These are phyloP conservation scores for Fusarium longipes DNA, from an alignment of 2,329 filamentous ascomycete species.

Conservation along the genomic window DNA sequence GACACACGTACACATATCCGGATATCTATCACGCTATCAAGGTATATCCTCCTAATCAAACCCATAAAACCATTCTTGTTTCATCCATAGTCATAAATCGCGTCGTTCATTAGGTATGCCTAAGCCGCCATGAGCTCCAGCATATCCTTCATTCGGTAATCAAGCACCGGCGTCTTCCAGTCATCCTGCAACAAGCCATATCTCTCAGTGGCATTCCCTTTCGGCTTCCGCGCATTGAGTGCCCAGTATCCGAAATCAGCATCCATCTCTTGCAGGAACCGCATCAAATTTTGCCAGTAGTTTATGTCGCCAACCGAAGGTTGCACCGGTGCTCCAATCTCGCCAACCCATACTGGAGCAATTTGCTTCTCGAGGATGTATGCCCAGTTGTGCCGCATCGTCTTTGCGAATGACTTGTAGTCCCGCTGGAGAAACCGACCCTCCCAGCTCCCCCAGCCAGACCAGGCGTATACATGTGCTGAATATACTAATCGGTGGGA, in stretches of 20 bases:
- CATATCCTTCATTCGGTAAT: conserved; percentile 73
- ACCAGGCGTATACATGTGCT: conserved; percentile 76
- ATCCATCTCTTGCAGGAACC: conserved; percentile 66
- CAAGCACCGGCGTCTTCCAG: conserved; percentile 71
- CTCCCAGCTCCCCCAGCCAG: conserved; percentile 72
- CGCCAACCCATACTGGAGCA: conserved; percentile 74
- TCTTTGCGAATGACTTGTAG: conserved; percentile 70
- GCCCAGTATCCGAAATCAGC: conserved; percentile 79
- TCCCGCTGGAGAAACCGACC: conserved; percentile 70
- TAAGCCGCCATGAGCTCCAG: conserved; percentile 60
- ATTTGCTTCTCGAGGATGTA: conserved; percentile 64
- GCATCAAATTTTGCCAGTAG: conserved; percentile 74
- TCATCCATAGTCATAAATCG: conserved; percentile 13
- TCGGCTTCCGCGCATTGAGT: conserved; percentile 73
- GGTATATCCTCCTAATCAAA: conserved; percentile 31
- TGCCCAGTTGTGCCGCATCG: conserved; percentile 74
- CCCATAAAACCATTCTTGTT: conserved; percentile 6
- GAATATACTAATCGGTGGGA: conserved; percentile 72
- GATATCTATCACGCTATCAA: conserved; percentile 11
- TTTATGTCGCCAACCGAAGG: conserved; percentile 68
- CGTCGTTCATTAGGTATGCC: neutral
- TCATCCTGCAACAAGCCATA: conserved; percentile 72
- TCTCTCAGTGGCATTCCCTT: conserved; percentile 65
- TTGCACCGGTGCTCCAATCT: conserved; percentile 68
- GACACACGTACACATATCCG: neutral